A percentile compares a stretch with the other conserved stretches of the same genome.
Evolutionary conservation across 1,139 yeast species (phyloP).

Genomic region (Taphrina pruni): DNA sequence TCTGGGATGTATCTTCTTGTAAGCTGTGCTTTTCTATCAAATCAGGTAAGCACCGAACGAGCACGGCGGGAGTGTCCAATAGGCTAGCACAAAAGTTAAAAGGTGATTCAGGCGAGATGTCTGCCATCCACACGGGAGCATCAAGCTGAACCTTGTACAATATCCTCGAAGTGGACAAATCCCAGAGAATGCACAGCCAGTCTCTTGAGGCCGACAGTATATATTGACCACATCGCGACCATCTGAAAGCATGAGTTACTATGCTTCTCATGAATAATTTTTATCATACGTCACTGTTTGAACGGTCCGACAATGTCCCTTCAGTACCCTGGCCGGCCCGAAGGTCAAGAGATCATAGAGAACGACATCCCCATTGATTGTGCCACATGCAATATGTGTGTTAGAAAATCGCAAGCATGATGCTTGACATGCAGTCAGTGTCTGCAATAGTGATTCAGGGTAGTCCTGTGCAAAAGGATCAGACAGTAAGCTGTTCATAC

Average conservation of each 20-base stretch:
- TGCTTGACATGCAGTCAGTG: constrained; percentile 72
- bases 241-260: constrained; percentile 51
- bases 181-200: constrained; percentile 86
- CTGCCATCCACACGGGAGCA: constrained; percentile 75
- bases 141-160: constrained; percentile 62
- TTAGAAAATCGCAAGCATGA: constrained; percentile 77
- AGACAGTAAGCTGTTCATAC: constrained; percentile 80
- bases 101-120: constrained; percentile 60
- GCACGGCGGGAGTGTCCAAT: constrained; percentile 51
- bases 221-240: constrained; percentile 79
- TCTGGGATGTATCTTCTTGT: constrained; percentile 47
- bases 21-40: constrained; percentile 49
- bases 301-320: constrained; percentile 74
- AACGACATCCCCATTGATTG: constrained; percentile 76
- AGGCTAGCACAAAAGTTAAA: constrained; percentile 64
- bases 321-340: constrained; percentile 61
- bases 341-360: constrained; percentile 78
- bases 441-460: constrained; percentile 78
- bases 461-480: constrained; percentile 94
- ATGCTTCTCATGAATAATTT: too few relatives aligned
- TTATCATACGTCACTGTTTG: constrained; percentile 61
- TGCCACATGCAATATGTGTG: constrained; percentile 87
- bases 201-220: constrained; percentile 80
- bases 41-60: constrained; percentile 48
- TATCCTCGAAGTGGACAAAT: constrained; percentile 59